Evolutionary conservation across 345 rosid genomes (phyloP).

Genomic region (Jatropha curcas): DNA sequence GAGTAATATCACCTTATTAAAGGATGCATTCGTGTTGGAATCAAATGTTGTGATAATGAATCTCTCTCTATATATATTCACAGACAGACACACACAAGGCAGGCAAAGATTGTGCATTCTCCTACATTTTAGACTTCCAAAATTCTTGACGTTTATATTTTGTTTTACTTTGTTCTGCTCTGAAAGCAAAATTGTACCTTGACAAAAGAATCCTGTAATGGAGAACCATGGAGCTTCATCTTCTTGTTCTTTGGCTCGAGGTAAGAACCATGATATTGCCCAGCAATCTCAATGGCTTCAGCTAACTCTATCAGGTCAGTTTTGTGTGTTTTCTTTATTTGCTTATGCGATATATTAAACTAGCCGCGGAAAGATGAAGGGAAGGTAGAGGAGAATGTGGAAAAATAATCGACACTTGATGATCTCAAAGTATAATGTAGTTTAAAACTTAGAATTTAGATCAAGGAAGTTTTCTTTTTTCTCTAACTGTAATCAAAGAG

Average conservation of each 20-base stretch:
- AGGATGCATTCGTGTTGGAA: neutral
- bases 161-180: constrained; percentile 9
- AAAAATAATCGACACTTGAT: neutral
- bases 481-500: too few species aligned
- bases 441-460: neutral
- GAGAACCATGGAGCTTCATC: constrained; percentile 13
- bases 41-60: too few species aligned
- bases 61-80: too few species aligned
- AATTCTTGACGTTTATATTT: constrained; percentile 21
- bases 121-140: neutral
- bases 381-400: too few species aligned
- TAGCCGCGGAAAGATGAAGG: too few species aligned
- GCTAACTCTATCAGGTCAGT: constrained; percentile 39
- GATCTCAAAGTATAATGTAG: too few species aligned
- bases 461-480: too few species aligned
- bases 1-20: neutral
- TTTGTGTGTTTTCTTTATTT: neutral
- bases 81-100: too few species aligned
- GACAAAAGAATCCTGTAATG: constrained; percentile 9
- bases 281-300: constrained; percentile 43
- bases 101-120: neutral
- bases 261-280: neutral
- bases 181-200: neutral
- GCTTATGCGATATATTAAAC: neutral
- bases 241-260: constrained; percentile 12